A percentile compares a stretch with the other conserved stretches of the same genome.
These are phyloP conservation scores for Globisporangium alternatum DNA, from an alignment of 352 stramenopile species.

Conservation along the genomic window DNA sequence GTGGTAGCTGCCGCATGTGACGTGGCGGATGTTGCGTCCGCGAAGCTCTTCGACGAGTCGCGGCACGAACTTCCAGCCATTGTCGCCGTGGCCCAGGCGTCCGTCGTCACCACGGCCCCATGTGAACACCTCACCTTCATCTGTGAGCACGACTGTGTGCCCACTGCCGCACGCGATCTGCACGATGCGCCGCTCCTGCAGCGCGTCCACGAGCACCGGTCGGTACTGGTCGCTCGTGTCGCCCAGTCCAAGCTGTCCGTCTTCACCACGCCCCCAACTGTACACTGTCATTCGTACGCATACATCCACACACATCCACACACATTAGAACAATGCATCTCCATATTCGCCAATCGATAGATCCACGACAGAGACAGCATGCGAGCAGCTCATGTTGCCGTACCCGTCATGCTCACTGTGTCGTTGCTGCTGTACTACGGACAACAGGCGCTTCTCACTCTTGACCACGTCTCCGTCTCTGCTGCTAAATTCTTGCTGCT, in stretches of 20 bases:
- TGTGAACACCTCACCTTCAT: constrained; percentile 88
- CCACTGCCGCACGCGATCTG: constrained; percentile 88
- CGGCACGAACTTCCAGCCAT: constrained; percentile 97
- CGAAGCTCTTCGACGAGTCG: constrained; percentile 89
- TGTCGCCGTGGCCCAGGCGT: constrained; percentile 90
- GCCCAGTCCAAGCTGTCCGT: constrained; percentile 81
- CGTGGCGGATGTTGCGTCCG: constrained; percentile 89
- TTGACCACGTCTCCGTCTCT: background rate
- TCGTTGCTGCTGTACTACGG: background rate
- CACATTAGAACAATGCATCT: background rate
- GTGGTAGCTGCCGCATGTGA: constrained; percentile 96
- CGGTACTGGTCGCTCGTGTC: constrained; percentile 88
- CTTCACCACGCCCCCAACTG: constrained; percentile 86
- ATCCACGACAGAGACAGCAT: background rate
- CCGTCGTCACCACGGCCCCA: constrained; percentile 89
- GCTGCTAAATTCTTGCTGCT: background rate
- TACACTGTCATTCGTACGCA: constrained; percentile 41
- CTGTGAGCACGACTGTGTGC: constrained; percentile 88
- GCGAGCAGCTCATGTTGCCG: background rate
- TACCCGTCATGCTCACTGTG: constrained; percentile 6
- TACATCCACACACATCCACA: background rate
- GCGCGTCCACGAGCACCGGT: constrained; percentile 77
- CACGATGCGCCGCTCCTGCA: constrained; percentile 79
- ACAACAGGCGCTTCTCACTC: background rate
- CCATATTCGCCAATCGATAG: background rate